These are phyloP conservation scores for Verticillium alfalfae DNA, from an alignment of 2,329 filamentous ascomycete genomes.

Conservation along the genomic window DNA sequence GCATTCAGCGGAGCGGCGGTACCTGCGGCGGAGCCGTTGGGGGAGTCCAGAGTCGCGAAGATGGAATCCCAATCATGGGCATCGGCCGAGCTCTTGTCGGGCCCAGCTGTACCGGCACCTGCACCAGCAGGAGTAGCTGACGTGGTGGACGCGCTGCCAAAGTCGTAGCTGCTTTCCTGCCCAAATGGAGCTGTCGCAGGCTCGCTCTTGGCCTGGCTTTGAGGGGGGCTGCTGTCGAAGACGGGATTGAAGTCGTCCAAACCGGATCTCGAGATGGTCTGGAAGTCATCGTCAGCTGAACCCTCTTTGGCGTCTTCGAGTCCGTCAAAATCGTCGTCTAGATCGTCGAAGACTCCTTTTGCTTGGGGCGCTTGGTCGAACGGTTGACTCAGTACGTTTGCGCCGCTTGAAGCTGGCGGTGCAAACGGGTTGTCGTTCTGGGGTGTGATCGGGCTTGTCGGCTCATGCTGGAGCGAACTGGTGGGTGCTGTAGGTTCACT, in stretches of 20 bases:
- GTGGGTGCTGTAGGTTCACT: background rate
- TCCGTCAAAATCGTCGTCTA: slow-evolving; percentile 76
- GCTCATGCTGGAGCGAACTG: background rate
- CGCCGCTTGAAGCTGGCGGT: background rate
- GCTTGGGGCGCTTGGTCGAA: slow-evolving; percentile 1
- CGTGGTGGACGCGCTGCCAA: slow-evolving; percentile 38
- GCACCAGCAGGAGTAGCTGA: slow-evolving; percentile 17
- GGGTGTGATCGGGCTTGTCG: background rate
- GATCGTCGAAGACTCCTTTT: slow-evolving; percentile 63
- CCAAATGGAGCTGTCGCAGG: slow-evolving; percentile 38
- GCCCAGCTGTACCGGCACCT: slow-evolving; percentile 12
- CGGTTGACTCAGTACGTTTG: slow-evolving; percentile 15
- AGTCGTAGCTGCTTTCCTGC: slow-evolving; percentile 55
- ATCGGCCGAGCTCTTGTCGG: slow-evolving; percentile 24
- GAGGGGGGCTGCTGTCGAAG: slow-evolving; percentile 65
- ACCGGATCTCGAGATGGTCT: slow-evolving; percentile 64
- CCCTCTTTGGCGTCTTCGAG: slow-evolving; percentile 81
- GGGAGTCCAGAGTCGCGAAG: slow-evolving; percentile 72
- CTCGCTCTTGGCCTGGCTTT: slow-evolving; percentile 49
- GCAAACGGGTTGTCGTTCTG: slow-evolving; percentile 1
- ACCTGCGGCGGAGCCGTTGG: slow-evolving; percentile 21
- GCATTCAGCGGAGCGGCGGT: slow-evolving; percentile 16
- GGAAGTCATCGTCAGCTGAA: slow-evolving; percentile 73
- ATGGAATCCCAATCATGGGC: slow-evolving; percentile 91
- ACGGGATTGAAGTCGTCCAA: slow-evolving; percentile 76